Base-by-base conservation (phyloP, 1,284 basidiomycete genomes). In the Ganoderma sinense region DNA sequence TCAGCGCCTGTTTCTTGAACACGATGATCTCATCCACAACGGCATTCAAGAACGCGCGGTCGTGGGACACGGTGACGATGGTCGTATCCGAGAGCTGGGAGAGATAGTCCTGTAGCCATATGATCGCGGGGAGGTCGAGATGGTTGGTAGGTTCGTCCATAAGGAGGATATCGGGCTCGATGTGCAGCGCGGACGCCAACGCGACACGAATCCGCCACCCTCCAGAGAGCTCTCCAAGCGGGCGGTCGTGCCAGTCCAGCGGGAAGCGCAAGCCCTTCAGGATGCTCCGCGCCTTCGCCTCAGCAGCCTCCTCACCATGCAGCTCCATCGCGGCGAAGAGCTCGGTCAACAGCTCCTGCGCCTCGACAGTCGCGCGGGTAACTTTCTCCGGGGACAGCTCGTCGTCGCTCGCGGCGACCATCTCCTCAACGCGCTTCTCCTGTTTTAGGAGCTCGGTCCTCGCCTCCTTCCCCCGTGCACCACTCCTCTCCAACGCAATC, bases 91-190 rank as follows among this genome's bases (percentile, higher is more conserved):
- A 79, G 56, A 81, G 78, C 31, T 83, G 79, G 20, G 65, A 80
- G 78, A 94, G 84, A 74, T 90, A 89, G 2, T 83, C 79, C 75
- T 93, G 87, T 2, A 95, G 86, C 82, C 93, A 94, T 36, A 94
- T 85, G 81, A 99, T 99, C 23, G 96, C 97, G 69, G 88, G 90
- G 94, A 97, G 97, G 80, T 97, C 96, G 87, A 96, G 88, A 81
- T 97, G 96, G 81, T 97, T 97, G 41, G 96, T 97, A 56, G 96
- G 96, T 81, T 95, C 94, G 79, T 94, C 92, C 67, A 97, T 88
- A 26, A 97, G 86, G 48, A 97, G 86, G 78, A 97, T 91, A 81
- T 97, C 95, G 62, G 94, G 88, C 7, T 93, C 89, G 76, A 92
- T 88, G 82, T 93, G 91, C 61, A 94, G 88, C 18, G 93, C 90